phyloP scores from a whole-genome alignment of 768 basidiomycete genomes.

The Boletus pseudo-olivaceus region DNA sequence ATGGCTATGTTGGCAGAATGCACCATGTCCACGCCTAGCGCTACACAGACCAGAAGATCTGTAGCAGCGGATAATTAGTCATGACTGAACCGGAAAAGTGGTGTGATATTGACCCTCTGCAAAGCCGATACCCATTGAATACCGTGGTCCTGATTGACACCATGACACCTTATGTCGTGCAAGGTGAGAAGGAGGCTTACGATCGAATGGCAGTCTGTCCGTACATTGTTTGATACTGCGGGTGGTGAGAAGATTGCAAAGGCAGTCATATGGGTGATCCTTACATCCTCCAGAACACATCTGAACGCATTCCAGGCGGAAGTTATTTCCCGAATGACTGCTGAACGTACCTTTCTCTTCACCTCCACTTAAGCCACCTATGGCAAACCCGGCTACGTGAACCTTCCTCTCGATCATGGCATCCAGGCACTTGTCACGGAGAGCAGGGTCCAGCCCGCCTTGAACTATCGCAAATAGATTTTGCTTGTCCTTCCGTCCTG shows the following conservation, averaged over 20 bases:
- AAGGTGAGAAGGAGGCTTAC: constrained; percentile 38
- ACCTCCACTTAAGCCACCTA: constrained; percentile 87
- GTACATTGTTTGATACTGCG: constrained; percentile 78
- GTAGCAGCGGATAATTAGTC: neutral
- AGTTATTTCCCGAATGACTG: constrained; percentile 5
- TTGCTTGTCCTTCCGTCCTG: constrained; percentile 62
- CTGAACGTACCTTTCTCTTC: constrained; percentile 74
- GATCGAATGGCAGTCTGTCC: constrained; percentile 71
- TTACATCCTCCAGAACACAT: constrained; percentile 83
- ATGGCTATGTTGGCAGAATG: constrained; percentile 8
- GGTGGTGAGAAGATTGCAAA: constrained; percentile 10
- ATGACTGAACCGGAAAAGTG: neutral
- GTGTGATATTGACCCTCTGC: constrained; percentile 63
- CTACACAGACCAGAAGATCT: constrained; percentile 89
- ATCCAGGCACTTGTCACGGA: constrained; percentile 74
- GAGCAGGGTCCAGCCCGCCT: constrained; percentile 69
- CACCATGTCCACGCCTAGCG: constrained; percentile 92
- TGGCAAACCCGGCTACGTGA: constrained; percentile 84
- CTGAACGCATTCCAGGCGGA: constrained; percentile 35
- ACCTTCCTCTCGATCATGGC: constrained; percentile 78
- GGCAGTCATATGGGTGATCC: constrained; percentile 17
- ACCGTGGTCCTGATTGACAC: constrained; percentile 63
- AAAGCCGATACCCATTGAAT: constrained; percentile 91
- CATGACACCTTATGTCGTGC: constrained; percentile 8
- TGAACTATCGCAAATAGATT: constrained; percentile 93